Evolutionary conservation across 139 green algal species (phyloP).

Genomic region (Edaphochlamys debaryana): DNA sequence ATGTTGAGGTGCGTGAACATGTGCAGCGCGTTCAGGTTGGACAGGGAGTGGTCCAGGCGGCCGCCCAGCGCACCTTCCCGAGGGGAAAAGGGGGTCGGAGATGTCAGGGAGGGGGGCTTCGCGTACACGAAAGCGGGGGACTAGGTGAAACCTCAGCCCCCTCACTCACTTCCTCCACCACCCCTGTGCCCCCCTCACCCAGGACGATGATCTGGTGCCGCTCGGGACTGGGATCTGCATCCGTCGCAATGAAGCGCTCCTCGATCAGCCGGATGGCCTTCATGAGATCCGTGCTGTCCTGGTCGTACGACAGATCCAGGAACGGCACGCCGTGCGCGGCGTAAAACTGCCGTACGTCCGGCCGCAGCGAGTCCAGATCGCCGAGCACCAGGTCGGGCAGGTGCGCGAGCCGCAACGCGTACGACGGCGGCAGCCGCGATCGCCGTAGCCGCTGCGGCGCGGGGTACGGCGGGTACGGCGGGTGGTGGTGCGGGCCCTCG

Average conservation of each 20-base stretch:
- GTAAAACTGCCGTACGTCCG: slow-evolving; percentile 70
- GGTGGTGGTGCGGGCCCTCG: too few relatives aligned
- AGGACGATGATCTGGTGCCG: slow-evolving; percentile 52
- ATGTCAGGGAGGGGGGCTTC: too few relatives aligned
- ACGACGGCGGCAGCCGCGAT: too few relatives aligned
- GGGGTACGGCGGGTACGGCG: too few relatives aligned
- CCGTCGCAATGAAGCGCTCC: slow-evolving; percentile 1
- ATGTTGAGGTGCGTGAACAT: slow-evolving; percentile 74
- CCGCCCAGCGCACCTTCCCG: slow-evolving; percentile 86
- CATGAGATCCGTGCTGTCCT: slow-evolving; percentile 91
- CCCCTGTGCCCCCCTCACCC: too few relatives aligned
- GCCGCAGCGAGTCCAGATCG: slow-evolving; percentile 87
- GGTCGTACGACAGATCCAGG: slow-evolving; percentile 80
- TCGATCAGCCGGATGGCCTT: slow-evolving; percentile 81
- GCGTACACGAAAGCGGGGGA: background rate
- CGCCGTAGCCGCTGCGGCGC: too few relatives aligned
- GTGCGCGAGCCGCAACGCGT: slow-evolving; percentile 36
- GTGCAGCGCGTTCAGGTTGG: slow-evolving; percentile 87
- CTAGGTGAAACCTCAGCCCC: too few relatives aligned
- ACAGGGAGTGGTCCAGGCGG: slow-evolving; percentile 92
- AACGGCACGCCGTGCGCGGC: slow-evolving; percentile 59
- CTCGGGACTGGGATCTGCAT: slow-evolving; percentile 1
- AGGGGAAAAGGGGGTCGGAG: background rate
- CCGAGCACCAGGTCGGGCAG: slow-evolving; percentile 83
- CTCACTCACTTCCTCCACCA: too few relatives aligned